Evolutionary conservation across 2,329 filamentous ascomycete species (phyloP).

Genomic region (Epicoccum sorghinum): DNA sequence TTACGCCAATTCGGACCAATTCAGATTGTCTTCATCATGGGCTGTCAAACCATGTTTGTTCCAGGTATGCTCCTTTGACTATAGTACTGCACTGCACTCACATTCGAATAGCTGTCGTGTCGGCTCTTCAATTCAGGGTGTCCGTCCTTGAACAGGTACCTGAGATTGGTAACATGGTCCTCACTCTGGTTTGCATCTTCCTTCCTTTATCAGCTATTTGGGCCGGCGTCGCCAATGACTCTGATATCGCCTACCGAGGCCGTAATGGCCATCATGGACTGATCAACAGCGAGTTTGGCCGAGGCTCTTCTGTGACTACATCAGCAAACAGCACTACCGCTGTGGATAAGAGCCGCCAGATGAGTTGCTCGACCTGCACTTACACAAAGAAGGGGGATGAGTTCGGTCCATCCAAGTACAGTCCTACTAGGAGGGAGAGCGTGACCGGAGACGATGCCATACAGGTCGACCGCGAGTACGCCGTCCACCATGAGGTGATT

Average conservation of each 20-base stretch:
- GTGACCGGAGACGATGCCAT: constrained; percentile 22
- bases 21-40: constrained; percentile 71
- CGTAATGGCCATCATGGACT: constrained; percentile 37
- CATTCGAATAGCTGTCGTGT: constrained; percentile 62
- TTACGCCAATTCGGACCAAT: constrained; percentile 68
- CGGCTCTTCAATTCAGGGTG: constrained; percentile 61
- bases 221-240: constrained; percentile 54
- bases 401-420: constrained; percentile 16
- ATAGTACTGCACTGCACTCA: constrained; percentile 23
- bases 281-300: constrained; percentile 31
- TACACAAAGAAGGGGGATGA: constrained; percentile 26
- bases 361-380: constrained; percentile 22
- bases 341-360: constrained; percentile 26
- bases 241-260: constrained; percentile 23
- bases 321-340: constrained; percentile 16
- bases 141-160: constrained; percentile 54
- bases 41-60: constrained; percentile 69
- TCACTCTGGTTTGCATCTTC: constrained; percentile 66
- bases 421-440: constrained; percentile 11
- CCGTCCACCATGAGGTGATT: constrained; percentile 22
- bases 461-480: constrained; percentile 31
- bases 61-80: constrained; percentile 55
- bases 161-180: constrained; percentile 61
- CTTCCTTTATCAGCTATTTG: constrained; percentile 71
- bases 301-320: constrained; percentile 14